phyloP scores from a whole-genome alignment of 129 eudicot species.

The Tagetes patula region DNA sequence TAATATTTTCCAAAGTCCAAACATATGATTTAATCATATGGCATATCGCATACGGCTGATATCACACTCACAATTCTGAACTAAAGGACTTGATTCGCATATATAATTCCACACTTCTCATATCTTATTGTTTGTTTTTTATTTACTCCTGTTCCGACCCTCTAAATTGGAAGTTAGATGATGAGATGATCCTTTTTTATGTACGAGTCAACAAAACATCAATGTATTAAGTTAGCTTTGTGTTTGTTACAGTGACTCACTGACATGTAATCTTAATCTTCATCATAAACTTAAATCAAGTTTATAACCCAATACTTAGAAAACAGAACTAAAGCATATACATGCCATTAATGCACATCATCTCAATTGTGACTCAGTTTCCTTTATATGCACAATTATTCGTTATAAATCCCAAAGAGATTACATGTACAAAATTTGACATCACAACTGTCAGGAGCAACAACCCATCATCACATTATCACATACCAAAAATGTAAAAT shows the following conservation, averaged over 20 bases:
- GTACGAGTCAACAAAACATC: not conserved
- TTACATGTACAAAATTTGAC: not conserved
- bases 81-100: not conserved
- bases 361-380: not conserved
- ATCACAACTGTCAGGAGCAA: not conserved
- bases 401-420: not conserved
- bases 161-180: not conserved
- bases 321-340: not conserved
- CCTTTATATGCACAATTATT: not conserved
- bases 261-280: not conserved
- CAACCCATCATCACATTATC: constrained; percentile 21
- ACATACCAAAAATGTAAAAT: constrained; percentile 10
- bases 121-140: not conserved
- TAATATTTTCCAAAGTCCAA: not conserved
- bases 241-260: not conserved
- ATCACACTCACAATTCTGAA: not conserved
- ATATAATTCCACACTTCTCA: not conserved
- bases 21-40: constrained; percentile 8
- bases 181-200: not conserved
- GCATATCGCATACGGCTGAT: not conserved
- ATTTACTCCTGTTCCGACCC: not conserved
- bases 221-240: not conserved
- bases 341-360: constrained; percentile 3
- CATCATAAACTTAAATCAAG: not conserved
- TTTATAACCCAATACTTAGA: not conserved